phyloP scores from a whole-genome alignment of 352 stramenopile species.

The Pythium diclinum region DNA sequence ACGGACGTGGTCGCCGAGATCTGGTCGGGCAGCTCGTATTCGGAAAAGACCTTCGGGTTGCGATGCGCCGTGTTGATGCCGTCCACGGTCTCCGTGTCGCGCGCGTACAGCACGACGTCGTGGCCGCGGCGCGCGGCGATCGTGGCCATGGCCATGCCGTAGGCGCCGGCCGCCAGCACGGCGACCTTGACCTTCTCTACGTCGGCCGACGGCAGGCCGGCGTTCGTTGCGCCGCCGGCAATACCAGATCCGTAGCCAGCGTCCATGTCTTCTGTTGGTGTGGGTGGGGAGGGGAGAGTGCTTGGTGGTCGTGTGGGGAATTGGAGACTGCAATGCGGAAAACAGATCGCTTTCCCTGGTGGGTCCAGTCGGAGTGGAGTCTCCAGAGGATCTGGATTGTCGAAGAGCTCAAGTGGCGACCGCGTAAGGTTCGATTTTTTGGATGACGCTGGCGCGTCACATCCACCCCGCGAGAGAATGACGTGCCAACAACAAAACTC shows the following conservation, averaged over 20 bases:
- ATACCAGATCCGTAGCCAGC: conserved; percentile 32
- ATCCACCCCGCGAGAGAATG: conserved; percentile 9
- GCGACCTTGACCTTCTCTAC: conserved; percentile 80
- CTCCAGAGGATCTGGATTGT: not conserved
- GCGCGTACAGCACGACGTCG: conserved; percentile 90
- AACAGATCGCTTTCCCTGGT: too few species aligned
- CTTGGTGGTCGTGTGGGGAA: not conserved
- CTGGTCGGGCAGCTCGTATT: conserved; percentile 78
- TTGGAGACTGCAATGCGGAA: not conserved
- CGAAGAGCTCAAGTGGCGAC: not conserved
- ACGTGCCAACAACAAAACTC: conserved; percentile 8
- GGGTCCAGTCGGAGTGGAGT: not conserved
- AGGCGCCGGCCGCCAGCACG: conserved; percentile 93
- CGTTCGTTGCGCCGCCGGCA: conserved; percentile 49
- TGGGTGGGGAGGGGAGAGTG: not conserved
- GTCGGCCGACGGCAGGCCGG: conserved; percentile 64
- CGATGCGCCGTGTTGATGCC: conserved; percentile 91
- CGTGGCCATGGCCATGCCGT: conserved; percentile 94
- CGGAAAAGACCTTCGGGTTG: conserved; percentile 90
- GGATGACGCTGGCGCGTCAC: conserved; percentile 25
- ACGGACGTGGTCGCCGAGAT: conserved; percentile 90
- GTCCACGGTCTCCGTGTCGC: conserved; percentile 68
- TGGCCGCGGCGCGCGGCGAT: conserved; percentile 90
- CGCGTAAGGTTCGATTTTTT: conserved; percentile 19
- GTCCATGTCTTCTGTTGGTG: conserved; percentile 32